phyloP scores from a whole-genome alignment of 1,284 basidiomycete species.

The Erythrobasidium hasegawianum region DNA sequence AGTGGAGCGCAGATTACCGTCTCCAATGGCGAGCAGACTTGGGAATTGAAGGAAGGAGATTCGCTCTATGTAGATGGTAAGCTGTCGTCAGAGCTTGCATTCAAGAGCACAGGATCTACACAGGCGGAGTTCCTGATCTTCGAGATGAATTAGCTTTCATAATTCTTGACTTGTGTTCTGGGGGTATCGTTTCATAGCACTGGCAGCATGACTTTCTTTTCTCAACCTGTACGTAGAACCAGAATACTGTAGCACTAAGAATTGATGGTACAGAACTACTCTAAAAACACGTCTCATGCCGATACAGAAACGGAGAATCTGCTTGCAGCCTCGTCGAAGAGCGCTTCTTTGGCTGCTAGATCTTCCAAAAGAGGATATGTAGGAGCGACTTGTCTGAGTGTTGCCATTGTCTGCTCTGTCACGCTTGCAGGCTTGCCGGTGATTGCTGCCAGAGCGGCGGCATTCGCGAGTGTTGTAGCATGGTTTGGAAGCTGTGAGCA shows the following conservation, averaged over 20 bases:
- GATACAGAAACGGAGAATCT: constrained; percentile 36
- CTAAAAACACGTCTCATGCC: no score
- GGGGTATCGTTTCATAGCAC: no score
- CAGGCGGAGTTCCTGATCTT: constrained; percentile 68
- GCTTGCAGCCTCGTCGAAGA: constrained; percentile 54
- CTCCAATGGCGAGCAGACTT: constrained; percentile 52
- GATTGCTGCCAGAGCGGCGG: constrained; percentile 33
- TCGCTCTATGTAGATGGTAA: constrained; percentile 62
- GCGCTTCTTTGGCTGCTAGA: constrained; percentile 58
- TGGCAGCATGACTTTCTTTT: no score
- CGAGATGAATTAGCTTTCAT: constrained; percentile 53
- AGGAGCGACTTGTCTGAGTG: constrained; percentile 59
- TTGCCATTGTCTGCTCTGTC: constrained; percentile 47
- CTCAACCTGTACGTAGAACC: no score
- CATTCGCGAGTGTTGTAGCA: constrained; percentile 42
- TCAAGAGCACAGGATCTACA: constrained; percentile 60
- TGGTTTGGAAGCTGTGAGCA: constrained; percentile 39
- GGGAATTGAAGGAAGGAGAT: constrained; percentile 61
- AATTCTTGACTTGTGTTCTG: no score
- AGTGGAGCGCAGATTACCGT: constrained; percentile 54
- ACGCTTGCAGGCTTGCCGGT: constrained; percentile 23
- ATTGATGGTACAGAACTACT: no score
- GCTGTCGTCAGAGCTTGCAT: constrained; percentile 53
- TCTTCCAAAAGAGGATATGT: constrained; percentile 65
- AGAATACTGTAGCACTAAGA: no score